These are phyloP conservation scores for Microbotryomycetes sp. DNA, from an alignment of 1,284 basidiomycete genomes.

Conservation along the genomic window DNA sequence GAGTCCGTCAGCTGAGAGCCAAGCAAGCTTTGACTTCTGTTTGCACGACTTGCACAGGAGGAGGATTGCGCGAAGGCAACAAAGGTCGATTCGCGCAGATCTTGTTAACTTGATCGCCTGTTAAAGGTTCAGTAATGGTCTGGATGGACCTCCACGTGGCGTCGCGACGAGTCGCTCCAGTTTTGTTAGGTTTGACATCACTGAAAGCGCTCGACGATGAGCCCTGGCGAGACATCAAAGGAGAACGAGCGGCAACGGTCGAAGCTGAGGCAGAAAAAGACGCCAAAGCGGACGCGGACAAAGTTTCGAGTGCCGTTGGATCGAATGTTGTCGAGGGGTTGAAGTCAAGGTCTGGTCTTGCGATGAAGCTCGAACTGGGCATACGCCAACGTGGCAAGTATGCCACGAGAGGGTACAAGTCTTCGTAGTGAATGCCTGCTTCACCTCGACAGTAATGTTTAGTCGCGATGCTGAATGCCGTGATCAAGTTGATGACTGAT, in stretches of 20 bases:
- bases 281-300: background rate
- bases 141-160: background rate
- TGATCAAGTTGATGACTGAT: conserved; percentile 23
- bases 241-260: background rate
- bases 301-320: background rate
- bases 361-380: background rate
- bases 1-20: background rate
- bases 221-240: background rate
- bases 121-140: background rate
- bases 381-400: conserved; percentile 16
- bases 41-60: conserved; percentile 1
- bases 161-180: no score
- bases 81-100: conserved; percentile 44
- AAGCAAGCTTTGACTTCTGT: background rate
- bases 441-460: conserved; percentile 42
- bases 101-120: background rate
- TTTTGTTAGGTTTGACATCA: background rate
- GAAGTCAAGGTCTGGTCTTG: background rate
- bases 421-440: conserved; percentile 25
- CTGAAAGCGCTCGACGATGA: background rate
- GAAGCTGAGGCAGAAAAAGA: background rate
- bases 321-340: background rate
- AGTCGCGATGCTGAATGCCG: conserved; percentile 4
- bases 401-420: conserved; percentile 25
- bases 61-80: conserved; percentile 17